Percentiles rank a stretch among this genome's conserved stretches.
Evolutionary conservation across 495 filamentous ascomycete species (phyloP).

Genomic region (Penicillium cosmopolitanum): DNA sequence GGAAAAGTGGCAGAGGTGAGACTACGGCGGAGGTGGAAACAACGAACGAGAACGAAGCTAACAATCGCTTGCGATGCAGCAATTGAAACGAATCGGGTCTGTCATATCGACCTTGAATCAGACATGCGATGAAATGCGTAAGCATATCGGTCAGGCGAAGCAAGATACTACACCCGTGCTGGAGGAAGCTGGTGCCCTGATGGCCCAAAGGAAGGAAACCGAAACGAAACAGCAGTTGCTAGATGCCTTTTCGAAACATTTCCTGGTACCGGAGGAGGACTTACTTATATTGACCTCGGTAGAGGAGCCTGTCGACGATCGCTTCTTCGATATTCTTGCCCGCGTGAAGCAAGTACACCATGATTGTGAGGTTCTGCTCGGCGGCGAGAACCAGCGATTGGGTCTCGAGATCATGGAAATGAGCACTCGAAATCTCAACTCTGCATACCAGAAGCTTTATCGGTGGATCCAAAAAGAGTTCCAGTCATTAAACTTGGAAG

Average conservation of each 20-base stretch:
- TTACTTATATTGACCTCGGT: constrained; percentile 69
- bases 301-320: constrained; percentile 79
- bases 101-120: constrained; percentile 78
- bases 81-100: constrained; percentile 83
- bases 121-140: constrained; percentile 79
- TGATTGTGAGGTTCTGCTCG: constrained; percentile 86
- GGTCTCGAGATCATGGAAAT: constrained; percentile 90
- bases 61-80: constrained; percentile 47
- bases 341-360: constrained; percentile 84
- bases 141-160: constrained; percentile 73
- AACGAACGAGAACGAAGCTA: constrained; percentile 12
- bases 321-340: constrained; percentile 79
- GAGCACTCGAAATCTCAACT: constrained; percentile 82
- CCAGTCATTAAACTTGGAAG: constrained; percentile 89
- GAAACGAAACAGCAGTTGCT: constrained; percentile 87
- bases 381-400: constrained; percentile 84
- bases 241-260: constrained; percentile 82
- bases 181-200: constrained; percentile 74
- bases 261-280: constrained; percentile 82
- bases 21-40: neutral
- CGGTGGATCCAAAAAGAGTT: constrained; percentile 94
- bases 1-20: constrained; percentile 85
- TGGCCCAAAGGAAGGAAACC: constrained; percentile 73
- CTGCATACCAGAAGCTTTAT: constrained; percentile 92
- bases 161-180: constrained; percentile 76